Conservation (phyloP, 176 grass and related monocot genomes). For the Triticum timopheevii region DNA sequence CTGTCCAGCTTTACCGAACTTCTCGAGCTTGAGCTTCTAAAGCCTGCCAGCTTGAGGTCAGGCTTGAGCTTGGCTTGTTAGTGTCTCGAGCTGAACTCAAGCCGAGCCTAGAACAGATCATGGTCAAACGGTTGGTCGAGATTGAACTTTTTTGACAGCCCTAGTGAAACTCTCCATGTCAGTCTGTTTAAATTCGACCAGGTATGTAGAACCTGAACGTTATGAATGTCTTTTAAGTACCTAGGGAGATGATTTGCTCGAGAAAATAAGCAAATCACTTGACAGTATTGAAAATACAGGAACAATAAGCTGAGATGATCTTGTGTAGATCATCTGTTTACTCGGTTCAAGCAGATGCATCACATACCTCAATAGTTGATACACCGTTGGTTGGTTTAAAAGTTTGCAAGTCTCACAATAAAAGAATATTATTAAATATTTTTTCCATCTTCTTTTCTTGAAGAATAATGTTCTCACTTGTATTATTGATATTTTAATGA, state of each 20-base stretch:
- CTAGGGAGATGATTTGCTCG: neutral
- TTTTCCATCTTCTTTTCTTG: conserved; percentile 2
- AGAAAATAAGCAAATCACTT: neutral
- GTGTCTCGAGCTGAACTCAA: neutral
- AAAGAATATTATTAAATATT: neutral
- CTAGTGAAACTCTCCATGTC: neutral
- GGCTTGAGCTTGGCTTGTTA: neutral
- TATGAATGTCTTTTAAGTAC: neutral
- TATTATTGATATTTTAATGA: conserved; percentile 12
- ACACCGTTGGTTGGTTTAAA: neutral
- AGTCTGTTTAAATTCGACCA: neutral
- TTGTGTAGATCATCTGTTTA: neutral
- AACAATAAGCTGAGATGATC: neutral
- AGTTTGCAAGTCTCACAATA: neutral
- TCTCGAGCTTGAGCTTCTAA: neutral
- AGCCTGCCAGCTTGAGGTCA: neutral
- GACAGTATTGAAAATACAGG: neutral
- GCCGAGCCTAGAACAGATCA: neutral
- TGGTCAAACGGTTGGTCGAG: neutral
- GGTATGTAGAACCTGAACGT: neutral
- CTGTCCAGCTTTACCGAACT: neutral
- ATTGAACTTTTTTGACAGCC: neutral
- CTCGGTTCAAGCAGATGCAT: neutral
- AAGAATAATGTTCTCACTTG: conserved; percentile 14
- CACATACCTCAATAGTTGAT: neutral